Conservation (phyloP, 73 alveolate species). For the Durusdinium trenchii region DNA sequence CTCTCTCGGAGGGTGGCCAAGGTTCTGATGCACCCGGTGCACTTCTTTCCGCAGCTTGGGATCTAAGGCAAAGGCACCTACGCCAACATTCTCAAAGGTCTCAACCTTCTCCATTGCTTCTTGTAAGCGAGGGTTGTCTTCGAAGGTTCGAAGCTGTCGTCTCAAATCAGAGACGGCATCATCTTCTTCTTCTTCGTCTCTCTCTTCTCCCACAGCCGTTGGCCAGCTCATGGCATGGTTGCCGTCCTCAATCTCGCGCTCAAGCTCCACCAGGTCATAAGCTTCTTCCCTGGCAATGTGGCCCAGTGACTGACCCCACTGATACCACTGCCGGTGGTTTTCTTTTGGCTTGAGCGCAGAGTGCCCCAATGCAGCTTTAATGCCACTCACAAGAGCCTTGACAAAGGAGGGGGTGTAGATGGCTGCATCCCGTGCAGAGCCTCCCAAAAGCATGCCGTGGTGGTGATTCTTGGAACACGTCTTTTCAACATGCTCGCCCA, state of each 20-base stretch:
- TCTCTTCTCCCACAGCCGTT: no score
- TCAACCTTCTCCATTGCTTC: neutral
- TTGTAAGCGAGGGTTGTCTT: neutral
- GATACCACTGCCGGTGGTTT: no score
- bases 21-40: neutral
- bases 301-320: no score
- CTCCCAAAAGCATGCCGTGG: neutral
- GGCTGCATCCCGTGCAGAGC: no score
- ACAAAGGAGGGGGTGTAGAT: neutral
- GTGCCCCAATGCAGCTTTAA: neutral
- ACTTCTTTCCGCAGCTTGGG: neutral
- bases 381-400: neutral
- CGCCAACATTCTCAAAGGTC: neutral
- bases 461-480: neutral
- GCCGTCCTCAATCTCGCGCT: no score
- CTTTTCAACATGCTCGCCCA: neutral
- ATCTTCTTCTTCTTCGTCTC: neutral
- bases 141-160: neutral
- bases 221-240: no score
- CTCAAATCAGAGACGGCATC: no score
- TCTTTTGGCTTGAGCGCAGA: no score
- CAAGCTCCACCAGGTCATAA: no score
- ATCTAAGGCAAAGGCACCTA: neutral
- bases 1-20: neutral
- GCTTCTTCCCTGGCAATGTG: no score